Conservation (phyloP, 2,329 filamentous ascomycete genomes). For the Teratosphaeria gauchensis region DNA sequence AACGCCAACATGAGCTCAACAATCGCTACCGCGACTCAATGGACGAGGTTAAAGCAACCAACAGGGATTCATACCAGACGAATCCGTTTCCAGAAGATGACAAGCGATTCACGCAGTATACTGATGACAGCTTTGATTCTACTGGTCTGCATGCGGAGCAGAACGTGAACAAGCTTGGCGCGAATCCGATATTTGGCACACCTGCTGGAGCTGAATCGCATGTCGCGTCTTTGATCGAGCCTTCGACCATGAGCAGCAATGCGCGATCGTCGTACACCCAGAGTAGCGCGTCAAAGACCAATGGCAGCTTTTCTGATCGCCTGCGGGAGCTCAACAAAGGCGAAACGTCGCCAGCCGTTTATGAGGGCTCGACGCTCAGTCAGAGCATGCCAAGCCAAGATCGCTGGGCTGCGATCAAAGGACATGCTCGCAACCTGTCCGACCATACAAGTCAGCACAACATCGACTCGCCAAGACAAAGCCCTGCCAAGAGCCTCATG, state of each 20-base stretch:
- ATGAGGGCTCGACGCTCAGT: slow-evolving; percentile 23
- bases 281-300: slow-evolving; percentile 13
- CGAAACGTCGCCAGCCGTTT: slow-evolving; percentile 14
- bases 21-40: slow-evolving; percentile 39
- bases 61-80: slow-evolving; percentile 33
- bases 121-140: slow-evolving; percentile 45
- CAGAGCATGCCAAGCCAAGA: slow-evolving; percentile 22
- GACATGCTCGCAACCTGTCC: slow-evolving; percentile 31
- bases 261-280: slow-evolving; percentile 15
- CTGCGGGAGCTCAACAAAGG: slow-evolving; percentile 16
- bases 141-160: slow-evolving; percentile 50
- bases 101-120: slow-evolving; percentile 40
- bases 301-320: slow-evolving; percentile 20
- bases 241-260: slow-evolving; percentile 56
- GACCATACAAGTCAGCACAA: slow-evolving; percentile 6
- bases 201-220: slow-evolving; percentile 72
- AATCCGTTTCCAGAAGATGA: slow-evolving; percentile 46
- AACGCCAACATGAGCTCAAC: slow-evolving; percentile 49
- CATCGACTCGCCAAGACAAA: slow-evolving; percentile 43
- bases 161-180: slow-evolving; percentile 56
- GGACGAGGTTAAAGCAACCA: slow-evolving; percentile 11
- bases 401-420: slow-evolving; percentile 30
- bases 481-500: slow-evolving; percentile 20
- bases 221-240: slow-evolving; percentile 81
- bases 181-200: slow-evolving; percentile 61